Evolutionary conservation across 2,329 filamentous ascomycete genomes (phyloP).

Genomic region (Alternaria ethzedia): DNA sequence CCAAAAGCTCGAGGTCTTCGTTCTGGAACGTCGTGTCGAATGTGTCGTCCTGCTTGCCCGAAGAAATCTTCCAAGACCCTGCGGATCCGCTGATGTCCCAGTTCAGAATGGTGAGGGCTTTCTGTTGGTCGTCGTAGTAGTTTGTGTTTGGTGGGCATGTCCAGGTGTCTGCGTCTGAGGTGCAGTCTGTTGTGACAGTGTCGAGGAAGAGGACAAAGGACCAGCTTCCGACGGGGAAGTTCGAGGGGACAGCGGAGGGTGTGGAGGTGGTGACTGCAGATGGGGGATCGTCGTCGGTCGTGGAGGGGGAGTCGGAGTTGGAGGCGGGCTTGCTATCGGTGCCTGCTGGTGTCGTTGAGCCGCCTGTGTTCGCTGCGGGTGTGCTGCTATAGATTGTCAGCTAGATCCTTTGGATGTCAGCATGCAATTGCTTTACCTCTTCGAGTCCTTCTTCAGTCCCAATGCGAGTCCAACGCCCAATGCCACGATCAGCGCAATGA

Average conservation of each 20-base stretch:
- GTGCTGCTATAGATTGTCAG: constrained; percentile 14
- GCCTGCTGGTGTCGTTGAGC: neutral
- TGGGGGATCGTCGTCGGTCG: constrained; percentile 14
- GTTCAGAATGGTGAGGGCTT: constrained; percentile 61
- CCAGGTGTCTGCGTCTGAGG: constrained; percentile 65
- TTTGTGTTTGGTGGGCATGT: constrained; percentile 65
- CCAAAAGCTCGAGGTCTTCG: constrained; percentile 57
- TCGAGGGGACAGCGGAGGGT: constrained; percentile 26
- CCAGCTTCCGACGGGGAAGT: constrained; percentile 69
- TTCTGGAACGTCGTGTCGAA: constrained; percentile 65
- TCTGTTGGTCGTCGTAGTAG: constrained; percentile 53
- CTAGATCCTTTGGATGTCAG: neutral
- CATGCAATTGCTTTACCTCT: constrained; percentile 21
- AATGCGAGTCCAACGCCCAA: constrained; percentile 49
- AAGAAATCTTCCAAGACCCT: constrained; percentile 60
- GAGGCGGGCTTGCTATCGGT: neutral
- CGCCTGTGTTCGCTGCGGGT: neutral
- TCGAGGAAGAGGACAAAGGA: constrained; percentile 65
- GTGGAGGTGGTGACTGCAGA: constrained; percentile 25
- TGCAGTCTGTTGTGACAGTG: constrained; percentile 62
- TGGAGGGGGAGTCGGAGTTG: constrained; percentile 6
- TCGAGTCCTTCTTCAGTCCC: constrained; percentile 48
- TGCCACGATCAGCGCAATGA: constrained; percentile 47
- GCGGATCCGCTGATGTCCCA: constrained; percentile 63
- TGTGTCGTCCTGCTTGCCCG: constrained; percentile 58